These are phyloP conservation scores for Saitozyma podzolica DNA, from an alignment of 768 basidiomycete species.

Conservation along the genomic window DNA sequence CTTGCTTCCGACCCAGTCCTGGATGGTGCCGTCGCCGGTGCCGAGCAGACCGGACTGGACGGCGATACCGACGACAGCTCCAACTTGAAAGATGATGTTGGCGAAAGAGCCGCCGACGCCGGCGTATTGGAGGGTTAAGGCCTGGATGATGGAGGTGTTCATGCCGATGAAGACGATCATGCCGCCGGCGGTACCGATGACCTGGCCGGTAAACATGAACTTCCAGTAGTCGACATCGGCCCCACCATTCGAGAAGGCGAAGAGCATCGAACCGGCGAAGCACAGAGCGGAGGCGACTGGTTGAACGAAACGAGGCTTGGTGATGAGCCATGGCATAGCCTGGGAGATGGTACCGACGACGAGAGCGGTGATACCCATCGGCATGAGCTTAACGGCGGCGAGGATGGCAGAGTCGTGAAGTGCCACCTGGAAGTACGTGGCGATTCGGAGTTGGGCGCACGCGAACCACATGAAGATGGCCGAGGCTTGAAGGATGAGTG, in stretches of 20 bases:
- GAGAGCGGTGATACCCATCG: slow-evolving; percentile 46
- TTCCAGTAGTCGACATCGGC: slow-evolving; percentile 42
- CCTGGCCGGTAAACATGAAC: slow-evolving; percentile 41
- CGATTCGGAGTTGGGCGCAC: slow-evolving; percentile 41
- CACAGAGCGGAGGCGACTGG: slow-evolving; percentile 34
- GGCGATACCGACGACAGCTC: slow-evolving; percentile 44
- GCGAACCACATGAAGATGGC: slow-evolving; percentile 48
- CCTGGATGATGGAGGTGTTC: slow-evolving; percentile 22
- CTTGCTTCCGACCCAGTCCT: slow-evolving; percentile 39
- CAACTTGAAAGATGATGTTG: slow-evolving; percentile 46
- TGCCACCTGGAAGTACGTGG: slow-evolving; percentile 45
- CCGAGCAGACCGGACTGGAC: slow-evolving; percentile 42
- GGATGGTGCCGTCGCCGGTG: slow-evolving; percentile 38
- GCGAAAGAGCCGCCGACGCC: slow-evolving; percentile 45
- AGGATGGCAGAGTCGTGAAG: slow-evolving; percentile 39
- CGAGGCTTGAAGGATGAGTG: slow-evolving; percentile 42
- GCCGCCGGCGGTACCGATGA: slow-evolving; percentile 39
- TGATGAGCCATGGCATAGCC: slow-evolving; percentile 40
- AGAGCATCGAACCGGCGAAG: slow-evolving; percentile 42
- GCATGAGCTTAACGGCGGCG: slow-evolving; percentile 42
- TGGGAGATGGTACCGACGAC: slow-evolving; percentile 41
- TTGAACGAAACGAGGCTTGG: slow-evolving; percentile 36
- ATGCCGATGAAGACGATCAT: slow-evolving; percentile 47
- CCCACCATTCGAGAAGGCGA: slow-evolving; percentile 41
- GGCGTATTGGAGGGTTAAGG: slow-evolving; percentile 32